A percentile compares a stretch with the other conserved stretches of the same genome.
Evolutionary conservation across 805 yeast genomes (phyloP).

Genomic region (Teunomyces funiuensis): DNA sequence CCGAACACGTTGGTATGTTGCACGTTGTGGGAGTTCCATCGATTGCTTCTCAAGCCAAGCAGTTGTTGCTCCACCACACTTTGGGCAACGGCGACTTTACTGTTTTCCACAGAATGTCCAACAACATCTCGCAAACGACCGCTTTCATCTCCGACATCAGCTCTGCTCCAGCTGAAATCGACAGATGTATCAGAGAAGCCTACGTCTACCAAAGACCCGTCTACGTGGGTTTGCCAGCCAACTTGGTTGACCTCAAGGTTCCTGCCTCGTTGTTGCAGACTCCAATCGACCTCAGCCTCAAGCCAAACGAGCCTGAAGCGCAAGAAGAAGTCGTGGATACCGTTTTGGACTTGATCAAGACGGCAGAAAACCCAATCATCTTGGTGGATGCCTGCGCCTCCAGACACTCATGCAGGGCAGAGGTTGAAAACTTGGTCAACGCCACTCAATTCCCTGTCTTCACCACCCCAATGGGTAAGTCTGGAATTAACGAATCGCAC

Average conservation of each 20-base stretch:
- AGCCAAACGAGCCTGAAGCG: conserved; percentile 31
- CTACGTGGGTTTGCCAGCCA: conserved; percentile 35
- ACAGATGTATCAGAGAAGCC: conserved; percentile 33
- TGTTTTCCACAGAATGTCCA: conserved; percentile 36
- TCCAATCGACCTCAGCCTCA: conserved; percentile 29
- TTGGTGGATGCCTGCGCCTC: conserved; percentile 34
- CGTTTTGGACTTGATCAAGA: conserved; percentile 22
- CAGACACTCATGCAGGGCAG: conserved; percentile 26
- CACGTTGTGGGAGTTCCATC: conserved; percentile 38
- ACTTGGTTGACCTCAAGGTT: conserved; percentile 34
- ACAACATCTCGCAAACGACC: conserved; percentile 31
- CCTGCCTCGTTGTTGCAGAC: conserved; percentile 27
- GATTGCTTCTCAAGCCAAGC: conserved; percentile 33
- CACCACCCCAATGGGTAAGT: conserved; percentile 33
- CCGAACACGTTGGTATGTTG: conserved; percentile 36
- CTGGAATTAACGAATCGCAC: conserved; percentile 25
- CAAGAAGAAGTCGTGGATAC: conserved; percentile 30
- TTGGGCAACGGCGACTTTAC: conserved; percentile 46
- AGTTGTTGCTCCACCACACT: conserved; percentile 42
- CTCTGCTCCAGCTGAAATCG: conserved; percentile 32
- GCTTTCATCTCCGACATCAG: conserved; percentile 27
- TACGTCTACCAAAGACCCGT: conserved; percentile 34
- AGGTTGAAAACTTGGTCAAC: conserved; percentile 24
- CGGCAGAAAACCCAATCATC: conserved; percentile 26
- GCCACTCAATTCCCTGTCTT: conserved; percentile 28